phyloP scores from a whole-genome alignment of 2,329 filamentous ascomycete species.

The Arthrinium phaeospermum region DNA sequence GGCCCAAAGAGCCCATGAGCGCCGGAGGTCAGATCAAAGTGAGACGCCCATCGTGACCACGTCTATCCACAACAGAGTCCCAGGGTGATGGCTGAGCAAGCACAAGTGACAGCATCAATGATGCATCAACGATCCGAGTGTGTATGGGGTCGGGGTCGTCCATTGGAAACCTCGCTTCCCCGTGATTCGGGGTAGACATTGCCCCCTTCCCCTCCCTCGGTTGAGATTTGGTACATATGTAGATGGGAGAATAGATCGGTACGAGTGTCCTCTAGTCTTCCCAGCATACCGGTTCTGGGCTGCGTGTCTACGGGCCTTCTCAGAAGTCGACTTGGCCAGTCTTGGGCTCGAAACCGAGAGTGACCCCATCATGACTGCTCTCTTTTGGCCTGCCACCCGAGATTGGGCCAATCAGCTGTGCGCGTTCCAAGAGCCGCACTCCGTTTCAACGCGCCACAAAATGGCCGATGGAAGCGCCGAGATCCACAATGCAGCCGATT shows the following conservation, averaged over 20 bases:
- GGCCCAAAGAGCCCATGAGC: background rate
- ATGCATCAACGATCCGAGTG: background rate
- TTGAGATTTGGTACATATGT: background rate
- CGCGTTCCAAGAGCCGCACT: background rate
- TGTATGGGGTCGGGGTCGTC: background rate
- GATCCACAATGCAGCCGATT: constrained; percentile 16
- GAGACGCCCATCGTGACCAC: constrained; percentile 1
- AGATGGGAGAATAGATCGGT: background rate
- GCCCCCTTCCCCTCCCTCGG: background rate
- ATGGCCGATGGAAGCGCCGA: constrained; percentile 19
- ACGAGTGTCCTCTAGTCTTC: background rate
- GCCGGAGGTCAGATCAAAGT: constrained; percentile 12
- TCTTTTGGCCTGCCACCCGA: background rate
- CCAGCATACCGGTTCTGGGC: constrained; percentile 3
- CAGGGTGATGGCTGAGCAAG: constrained; percentile 2
- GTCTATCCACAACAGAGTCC: background rate
- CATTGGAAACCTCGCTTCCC: background rate
- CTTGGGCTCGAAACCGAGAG: constrained; percentile 16
- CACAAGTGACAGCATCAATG: background rate
- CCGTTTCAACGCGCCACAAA: constrained; percentile 18
- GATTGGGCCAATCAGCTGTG: background rate
- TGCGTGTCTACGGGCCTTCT: constrained; percentile 2
- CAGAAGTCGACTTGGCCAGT: background rate
- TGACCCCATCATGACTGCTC: constrained; percentile 9
- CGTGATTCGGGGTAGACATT: constrained; percentile 9